Evolutionary conservation across 805 yeast genomes (phyloP).

Genomic region (Yamadazyma sp.): DNA sequence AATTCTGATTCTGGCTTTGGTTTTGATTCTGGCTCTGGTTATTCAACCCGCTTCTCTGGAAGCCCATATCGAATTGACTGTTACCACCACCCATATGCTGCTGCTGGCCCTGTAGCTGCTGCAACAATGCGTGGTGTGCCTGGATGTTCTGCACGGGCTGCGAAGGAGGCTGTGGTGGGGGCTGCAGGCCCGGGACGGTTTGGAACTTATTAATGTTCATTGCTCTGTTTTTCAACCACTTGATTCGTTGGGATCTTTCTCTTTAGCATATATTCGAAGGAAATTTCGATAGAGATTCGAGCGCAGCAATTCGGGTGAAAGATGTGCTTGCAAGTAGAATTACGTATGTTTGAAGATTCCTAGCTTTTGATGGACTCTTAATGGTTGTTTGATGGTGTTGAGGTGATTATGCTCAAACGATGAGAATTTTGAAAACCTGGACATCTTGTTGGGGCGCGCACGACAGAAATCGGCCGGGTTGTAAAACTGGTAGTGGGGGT

Average conservation of each 20-base stretch:
- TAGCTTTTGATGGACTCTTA: not conserved
- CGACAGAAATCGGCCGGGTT: not conserved
- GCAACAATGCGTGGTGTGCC: constrained; percentile 11
- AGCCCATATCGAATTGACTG: constrained; percentile 8
- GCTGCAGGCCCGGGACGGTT: constrained; percentile 30
- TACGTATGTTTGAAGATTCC: too few relatives aligned
- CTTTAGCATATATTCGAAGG: constrained; percentile 1
- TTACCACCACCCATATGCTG: constrained; percentile 8
- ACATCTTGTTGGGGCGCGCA: constrained; percentile 5
- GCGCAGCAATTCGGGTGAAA: too few relatives aligned
- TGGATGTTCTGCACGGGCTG: constrained; percentile 38
- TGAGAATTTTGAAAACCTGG: constrained; percentile 10
- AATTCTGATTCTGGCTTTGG: constrained; percentile 3
- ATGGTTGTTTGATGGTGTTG: not conserved
- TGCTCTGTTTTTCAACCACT: too few relatives aligned
- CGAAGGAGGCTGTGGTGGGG: constrained; percentile 32
- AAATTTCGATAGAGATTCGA: too few relatives aligned
- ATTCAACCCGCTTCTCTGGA: too few relatives aligned
- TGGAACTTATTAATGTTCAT: constrained; percentile 41
- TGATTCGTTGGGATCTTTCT: too few relatives aligned
- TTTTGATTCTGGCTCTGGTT: not conserved
- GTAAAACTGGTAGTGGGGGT: too few relatives aligned
- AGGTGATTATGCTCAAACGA: too few relatives aligned
- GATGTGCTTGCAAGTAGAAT: too few relatives aligned
- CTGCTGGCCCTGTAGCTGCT: constrained; percentile 21